These are phyloP conservation scores for Tympanopsis confertula DNA, from an alignment of 2,329 filamentous ascomycete genomes.

Conservation along the genomic window DNA sequence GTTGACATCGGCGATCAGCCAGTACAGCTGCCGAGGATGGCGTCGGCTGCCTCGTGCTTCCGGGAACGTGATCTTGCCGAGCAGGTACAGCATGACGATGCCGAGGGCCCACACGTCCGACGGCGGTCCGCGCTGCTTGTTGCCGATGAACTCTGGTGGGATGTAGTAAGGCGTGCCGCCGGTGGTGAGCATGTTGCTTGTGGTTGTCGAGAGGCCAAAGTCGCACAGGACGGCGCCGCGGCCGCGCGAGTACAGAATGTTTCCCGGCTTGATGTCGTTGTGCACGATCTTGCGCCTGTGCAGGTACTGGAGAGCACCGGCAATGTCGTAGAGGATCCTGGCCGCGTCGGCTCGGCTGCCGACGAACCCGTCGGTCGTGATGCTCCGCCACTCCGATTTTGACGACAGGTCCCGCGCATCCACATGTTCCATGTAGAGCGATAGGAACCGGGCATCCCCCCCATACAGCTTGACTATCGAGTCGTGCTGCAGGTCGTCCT, in stretches of 20 bases:
- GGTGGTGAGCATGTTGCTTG: conserved; percentile 29
- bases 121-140: conserved; percentile 37
- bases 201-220: conserved; percentile 41
- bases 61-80: conserved; percentile 42
- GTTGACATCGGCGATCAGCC: conserved; percentile 46
- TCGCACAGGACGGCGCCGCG: conserved; percentile 49
- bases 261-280: conserved; percentile 52
- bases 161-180: conserved; percentile 52
- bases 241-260: conserved; percentile 46
- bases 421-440: conserved; percentile 50
- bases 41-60: conserved; percentile 35
- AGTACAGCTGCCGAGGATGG: conserved; percentile 39
- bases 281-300: conserved; percentile 41
- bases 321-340: conserved; percentile 41
- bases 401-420: conserved; percentile 41
- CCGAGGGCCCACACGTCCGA: conserved; percentile 50
- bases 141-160: conserved; percentile 46
- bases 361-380: conserved; percentile 32
- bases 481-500: conserved; percentile 40
- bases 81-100: conserved; percentile 47
- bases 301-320: conserved; percentile 41
- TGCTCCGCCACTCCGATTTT: conserved; percentile 34
- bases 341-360: conserved; percentile 35
- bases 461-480: conserved; percentile 47
- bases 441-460: conserved; percentile 46